phyloP scores from a whole-genome alignment of 169 alveolate genomes.

The Amoebophrya sp. region DNA sequence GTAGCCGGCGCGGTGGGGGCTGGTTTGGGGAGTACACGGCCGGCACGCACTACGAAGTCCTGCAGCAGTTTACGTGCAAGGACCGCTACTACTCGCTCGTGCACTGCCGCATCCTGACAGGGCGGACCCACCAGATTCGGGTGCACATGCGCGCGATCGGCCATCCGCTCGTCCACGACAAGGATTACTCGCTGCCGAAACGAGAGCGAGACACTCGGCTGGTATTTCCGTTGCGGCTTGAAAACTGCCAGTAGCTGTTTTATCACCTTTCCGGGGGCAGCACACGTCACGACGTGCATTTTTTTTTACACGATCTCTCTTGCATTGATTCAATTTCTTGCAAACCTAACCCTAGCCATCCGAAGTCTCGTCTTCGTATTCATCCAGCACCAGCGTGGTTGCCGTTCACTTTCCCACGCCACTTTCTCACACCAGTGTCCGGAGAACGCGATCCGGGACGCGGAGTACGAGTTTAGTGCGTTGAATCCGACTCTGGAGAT shows the following conservation, averaged over 20 bases:
- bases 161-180: conserved; percentile 17
- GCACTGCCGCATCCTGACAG: conserved; percentile 6
- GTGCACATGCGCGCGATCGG: conserved; percentile 14
- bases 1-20: background rate
- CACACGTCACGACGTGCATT: no score
- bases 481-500: background rate
- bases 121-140: conserved; percentile 14
- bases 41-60: background rate
- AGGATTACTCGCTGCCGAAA: background rate
- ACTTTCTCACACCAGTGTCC: no score
- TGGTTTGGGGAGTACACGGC: background rate
- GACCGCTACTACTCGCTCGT: conserved; percentile 15
- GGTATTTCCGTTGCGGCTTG: no score
- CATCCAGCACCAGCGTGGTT: no score
- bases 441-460: background rate
- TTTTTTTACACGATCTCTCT: no score
- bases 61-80: background rate
- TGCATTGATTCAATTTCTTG: no score
- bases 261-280: no score
- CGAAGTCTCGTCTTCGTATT: no score
- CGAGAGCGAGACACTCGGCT: background rate
- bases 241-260: no score
- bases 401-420: no score
- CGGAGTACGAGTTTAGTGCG: background rate
- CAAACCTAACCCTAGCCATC: no score